Percentiles rank a stretch among this genome's conserved stretches.
phyloP scores from a whole-genome alignment of 768 basidiomycete genomes.

The Trametes meyenii region DNA sequence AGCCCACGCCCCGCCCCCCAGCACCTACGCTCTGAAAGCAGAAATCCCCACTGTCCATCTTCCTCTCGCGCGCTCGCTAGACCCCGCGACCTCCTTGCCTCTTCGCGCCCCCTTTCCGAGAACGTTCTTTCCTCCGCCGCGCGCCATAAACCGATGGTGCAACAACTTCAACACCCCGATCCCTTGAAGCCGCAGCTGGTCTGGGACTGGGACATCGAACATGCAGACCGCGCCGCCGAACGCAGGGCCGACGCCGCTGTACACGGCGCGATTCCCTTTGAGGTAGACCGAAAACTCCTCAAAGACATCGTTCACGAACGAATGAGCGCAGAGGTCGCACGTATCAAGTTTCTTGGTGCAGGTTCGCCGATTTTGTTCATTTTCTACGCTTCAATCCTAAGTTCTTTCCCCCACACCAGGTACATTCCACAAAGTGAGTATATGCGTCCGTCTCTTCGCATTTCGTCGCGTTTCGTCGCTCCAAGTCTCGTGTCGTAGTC shows the following conservation, averaged over 20 bases:
- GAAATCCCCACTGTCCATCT: not conserved
- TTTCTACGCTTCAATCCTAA: slow-evolving; percentile 13
- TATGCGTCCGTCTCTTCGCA: slow-evolving; percentile 3
- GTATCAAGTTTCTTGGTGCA: slow-evolving; percentile 74
- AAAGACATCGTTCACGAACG: slow-evolving; percentile 79
- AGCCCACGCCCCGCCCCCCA: slow-evolving; percentile 4
- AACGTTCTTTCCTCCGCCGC: slow-evolving; percentile 1
- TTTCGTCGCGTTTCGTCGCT: not conserved
- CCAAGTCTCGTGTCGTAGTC: not conserved
- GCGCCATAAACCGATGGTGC: not conserved
- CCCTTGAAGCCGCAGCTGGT: slow-evolving; percentile 36
- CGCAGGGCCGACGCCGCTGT: slow-evolving; percentile 61
- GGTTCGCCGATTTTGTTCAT: slow-evolving; percentile 46
- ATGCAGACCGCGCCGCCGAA: slow-evolving; percentile 68
- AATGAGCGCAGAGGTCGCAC: slow-evolving; percentile 63
- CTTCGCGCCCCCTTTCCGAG: slow-evolving; percentile 7
- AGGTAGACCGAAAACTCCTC: slow-evolving; percentile 73
- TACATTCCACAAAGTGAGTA: slow-evolving; percentile 81
- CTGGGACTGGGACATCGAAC: slow-evolving; percentile 77
- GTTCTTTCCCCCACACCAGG: slow-evolving; percentile 44
- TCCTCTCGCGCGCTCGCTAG: not conserved
- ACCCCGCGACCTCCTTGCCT: slow-evolving; percentile 4
- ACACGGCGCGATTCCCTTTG: slow-evolving; percentile 68
- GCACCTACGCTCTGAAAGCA: not conserved
- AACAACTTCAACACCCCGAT: not conserved